phyloP scores from a whole-genome alignment of 805 yeast species.

The Zygotorulaspora chibaensis region DNA sequence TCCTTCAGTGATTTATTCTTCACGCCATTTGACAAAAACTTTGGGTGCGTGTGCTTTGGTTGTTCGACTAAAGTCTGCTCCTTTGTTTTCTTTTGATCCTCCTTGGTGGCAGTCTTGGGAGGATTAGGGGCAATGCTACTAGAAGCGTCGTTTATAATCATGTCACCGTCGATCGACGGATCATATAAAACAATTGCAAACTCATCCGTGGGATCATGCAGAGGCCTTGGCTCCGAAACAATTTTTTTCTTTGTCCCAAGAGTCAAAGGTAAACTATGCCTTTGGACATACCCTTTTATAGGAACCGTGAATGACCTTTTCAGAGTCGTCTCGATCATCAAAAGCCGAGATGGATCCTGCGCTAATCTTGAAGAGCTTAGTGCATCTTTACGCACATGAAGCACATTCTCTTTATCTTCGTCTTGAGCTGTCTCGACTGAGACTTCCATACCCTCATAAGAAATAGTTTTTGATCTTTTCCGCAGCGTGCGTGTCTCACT shows the following conservation, averaged over 20 bases:
- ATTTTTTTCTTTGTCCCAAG: constrained; percentile 75
- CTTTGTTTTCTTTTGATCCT: constrained; percentile 22
- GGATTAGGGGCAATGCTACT: background rate
- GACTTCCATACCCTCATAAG: constrained; percentile 40
- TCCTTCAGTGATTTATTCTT: constrained; percentile 66
- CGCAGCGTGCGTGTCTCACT: constrained; percentile 19
- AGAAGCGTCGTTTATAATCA: constrained; percentile 20
- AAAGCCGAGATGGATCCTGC: constrained; percentile 35
- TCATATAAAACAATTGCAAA: constrained; percentile 92
- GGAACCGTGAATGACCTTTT: constrained; percentile 59
- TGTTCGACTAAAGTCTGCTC: constrained; percentile 5
- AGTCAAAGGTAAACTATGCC: constrained; percentile 63
- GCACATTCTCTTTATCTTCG: constrained; percentile 6
- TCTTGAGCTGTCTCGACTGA: constrained; percentile 27
- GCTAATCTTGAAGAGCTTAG: constrained; percentile 51
- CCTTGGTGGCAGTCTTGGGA: constrained; percentile 20
- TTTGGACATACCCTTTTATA: constrained; percentile 39
- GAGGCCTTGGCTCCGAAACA: constrained; percentile 75
- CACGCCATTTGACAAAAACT: constrained; percentile 32
- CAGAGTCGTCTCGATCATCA: constrained; percentile 40
- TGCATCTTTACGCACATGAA: constrained; percentile 46
- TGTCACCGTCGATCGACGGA: constrained; percentile 78
- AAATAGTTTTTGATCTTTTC: constrained; percentile 33
- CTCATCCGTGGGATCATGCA: constrained; percentile 93
- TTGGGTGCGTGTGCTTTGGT: constrained; percentile 33